phyloP scores from a whole-genome alignment of 1,139 yeast genomes.

The Oligophagozyma castellii region DNA sequence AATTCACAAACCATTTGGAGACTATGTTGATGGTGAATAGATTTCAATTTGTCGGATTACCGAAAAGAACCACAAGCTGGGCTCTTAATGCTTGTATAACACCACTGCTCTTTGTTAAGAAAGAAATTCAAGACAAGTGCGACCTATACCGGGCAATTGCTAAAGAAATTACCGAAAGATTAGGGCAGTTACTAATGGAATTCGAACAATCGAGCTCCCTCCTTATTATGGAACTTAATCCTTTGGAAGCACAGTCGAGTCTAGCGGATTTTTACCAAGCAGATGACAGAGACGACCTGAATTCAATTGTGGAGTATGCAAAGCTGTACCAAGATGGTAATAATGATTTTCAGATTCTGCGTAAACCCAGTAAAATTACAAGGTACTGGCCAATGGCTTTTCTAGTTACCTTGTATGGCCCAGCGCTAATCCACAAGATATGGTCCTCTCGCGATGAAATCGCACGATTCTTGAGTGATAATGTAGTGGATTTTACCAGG shows the following conservation, averaged over 20 bases:
- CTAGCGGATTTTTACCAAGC: too few species aligned
- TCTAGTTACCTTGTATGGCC: slow-evolving; percentile 34
- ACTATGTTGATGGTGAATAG: neutral
- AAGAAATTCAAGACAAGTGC: neutral
- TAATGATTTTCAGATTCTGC: too few species aligned
- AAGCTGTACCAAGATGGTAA: too few species aligned
- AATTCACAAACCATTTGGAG: neutral
- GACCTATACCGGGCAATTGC: too few species aligned
- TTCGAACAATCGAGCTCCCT: too few species aligned
- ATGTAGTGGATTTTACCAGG: slow-evolving; percentile 45
- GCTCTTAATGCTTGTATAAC: neutral
- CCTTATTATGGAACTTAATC: too few species aligned
- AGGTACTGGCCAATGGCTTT: slow-evolving; percentile 58
- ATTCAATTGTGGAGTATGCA: too few species aligned
- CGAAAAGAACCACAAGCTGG: neutral
- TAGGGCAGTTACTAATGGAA: neutral
- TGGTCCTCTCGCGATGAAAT: slow-evolving; percentile 42
- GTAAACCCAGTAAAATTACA: slow-evolving; percentile 37
- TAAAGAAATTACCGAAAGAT: neutral
- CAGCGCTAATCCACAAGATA: slow-evolving; percentile 30
- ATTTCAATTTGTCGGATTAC: neutral
- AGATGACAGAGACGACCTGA: too few species aligned
- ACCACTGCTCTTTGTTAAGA: neutral
- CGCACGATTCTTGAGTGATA: slow-evolving; percentile 40
- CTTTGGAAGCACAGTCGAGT: too few species aligned